These are phyloP conservation scores for Leccinum olivaceopallidum DNA, from an alignment of 768 basidiomycete genomes.

Conservation along the genomic window DNA sequence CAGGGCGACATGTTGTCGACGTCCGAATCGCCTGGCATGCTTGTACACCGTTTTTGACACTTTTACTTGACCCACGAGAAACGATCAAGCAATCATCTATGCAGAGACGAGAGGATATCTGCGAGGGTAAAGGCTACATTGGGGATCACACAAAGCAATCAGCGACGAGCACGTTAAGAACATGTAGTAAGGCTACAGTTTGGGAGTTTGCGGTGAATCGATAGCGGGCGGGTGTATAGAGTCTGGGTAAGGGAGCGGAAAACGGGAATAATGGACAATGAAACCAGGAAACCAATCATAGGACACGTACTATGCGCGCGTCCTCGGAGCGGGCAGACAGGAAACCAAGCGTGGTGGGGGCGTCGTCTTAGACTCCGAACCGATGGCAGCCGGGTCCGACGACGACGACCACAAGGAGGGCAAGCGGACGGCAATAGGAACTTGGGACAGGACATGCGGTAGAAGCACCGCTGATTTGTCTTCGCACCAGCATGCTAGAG, in stretches of 20 bases:
- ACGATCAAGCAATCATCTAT: not conserved
- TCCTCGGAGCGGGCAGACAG: constrained; percentile 9
- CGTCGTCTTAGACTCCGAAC: constrained; percentile 1
- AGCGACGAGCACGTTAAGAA: not conserved
- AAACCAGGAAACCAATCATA: no score
- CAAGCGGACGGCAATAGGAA: constrained; percentile 46
- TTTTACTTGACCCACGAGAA: no score
- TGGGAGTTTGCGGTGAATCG: not conserved
- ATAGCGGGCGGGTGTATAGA: no score
- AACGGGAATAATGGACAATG: no score
- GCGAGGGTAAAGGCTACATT: not conserved
- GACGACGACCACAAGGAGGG: not conserved
- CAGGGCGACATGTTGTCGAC: no score
- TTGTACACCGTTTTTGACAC: no score
- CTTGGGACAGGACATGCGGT: constrained; percentile 62
- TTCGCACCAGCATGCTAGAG: constrained; percentile 85
- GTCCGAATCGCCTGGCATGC: no score
- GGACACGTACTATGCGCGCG: no score
- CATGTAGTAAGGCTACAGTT: not conserved
- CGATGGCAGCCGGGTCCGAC: no score
- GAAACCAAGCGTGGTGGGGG: constrained; percentile 13
- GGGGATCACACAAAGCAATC: not conserved
- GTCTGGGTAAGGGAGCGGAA: no score
- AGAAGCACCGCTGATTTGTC: constrained; percentile 69
- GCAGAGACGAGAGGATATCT: not conserved